phyloP scores from a whole-genome alignment of 768 basidiomycete genomes.

The Trametes sanguinea region DNA sequence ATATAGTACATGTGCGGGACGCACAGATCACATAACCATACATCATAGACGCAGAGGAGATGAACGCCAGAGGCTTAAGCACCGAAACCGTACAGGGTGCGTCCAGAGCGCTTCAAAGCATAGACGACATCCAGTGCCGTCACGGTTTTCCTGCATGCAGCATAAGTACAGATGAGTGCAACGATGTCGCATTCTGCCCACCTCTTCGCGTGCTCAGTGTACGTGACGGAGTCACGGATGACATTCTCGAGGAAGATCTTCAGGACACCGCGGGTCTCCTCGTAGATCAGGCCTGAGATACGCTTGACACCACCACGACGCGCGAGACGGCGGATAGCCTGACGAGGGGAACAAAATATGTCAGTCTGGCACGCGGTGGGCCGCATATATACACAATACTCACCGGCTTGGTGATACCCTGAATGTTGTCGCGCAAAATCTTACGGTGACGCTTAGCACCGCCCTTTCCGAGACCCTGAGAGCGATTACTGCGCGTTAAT shows the following conservation, averaged over 20 bases:
- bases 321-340: constrained; percentile 52
- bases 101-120: constrained; percentile 59
- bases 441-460: constrained; percentile 80
- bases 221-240: constrained; percentile 43
- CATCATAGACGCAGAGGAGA: constrained; percentile 10
- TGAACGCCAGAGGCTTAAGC: constrained; percentile 31
- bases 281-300: constrained; percentile 60
- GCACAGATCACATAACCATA: constrained; percentile 21
- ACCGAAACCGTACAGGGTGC: constrained; percentile 61
- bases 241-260: constrained; percentile 62
- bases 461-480: constrained; percentile 74
- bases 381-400: constrained; percentile 15
- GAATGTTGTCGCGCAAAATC: constrained; percentile 81
- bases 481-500: background rate
- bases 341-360: background rate
- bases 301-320: constrained; percentile 70
- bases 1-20: constrained; percentile 18
- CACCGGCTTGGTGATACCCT: constrained; percentile 72
- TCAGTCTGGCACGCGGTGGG: background rate
- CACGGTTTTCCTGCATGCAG: constrained; percentile 43
- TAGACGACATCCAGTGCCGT: constrained; percentile 65
- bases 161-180: background rate
- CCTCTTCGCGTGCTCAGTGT: constrained; percentile 64
- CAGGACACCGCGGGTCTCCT: constrained; percentile 66
- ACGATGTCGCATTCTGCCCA: constrained; percentile 8